phyloP scores from a whole-genome alignment of 2,329 filamentous ascomycete genomes.

The Pezizomycotina sp. region DNA sequence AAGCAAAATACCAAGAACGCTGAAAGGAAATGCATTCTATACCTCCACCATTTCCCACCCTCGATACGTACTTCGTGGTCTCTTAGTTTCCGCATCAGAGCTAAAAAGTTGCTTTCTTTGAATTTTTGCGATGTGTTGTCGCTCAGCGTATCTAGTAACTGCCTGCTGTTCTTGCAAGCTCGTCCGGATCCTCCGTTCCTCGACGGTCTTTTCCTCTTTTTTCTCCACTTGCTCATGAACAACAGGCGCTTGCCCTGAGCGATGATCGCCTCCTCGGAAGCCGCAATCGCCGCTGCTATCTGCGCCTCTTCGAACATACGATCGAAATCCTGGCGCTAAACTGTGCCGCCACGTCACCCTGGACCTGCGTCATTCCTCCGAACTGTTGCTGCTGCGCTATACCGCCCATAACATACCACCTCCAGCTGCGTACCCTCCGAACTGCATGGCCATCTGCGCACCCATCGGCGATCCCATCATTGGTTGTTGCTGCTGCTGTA shows the following conservation, averaged over 20 bases:
- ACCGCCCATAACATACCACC: too few species aligned
- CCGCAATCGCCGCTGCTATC: neutral
- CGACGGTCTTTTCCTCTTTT: constrained; percentile 27
- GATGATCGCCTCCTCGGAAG: neutral
- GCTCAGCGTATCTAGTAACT: constrained; percentile 51
- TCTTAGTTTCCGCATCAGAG: constrained; percentile 58
- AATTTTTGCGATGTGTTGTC: constrained; percentile 59
- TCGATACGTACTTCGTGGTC: constrained; percentile 56
- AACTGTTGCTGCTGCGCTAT: constrained; percentile 54
- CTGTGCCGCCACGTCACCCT: too few species aligned
- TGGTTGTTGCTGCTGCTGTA: constrained; percentile 27
- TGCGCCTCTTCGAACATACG: constrained; percentile 17
- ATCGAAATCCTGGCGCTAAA: too few species aligned
- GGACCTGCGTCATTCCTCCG: constrained; percentile 26
- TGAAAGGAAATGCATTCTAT: constrained; percentile 3
- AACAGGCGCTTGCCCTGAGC: constrained; percentile 19
- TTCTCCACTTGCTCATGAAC: constrained; percentile 20
- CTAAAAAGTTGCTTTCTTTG: constrained; percentile 58
- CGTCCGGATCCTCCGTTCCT: constrained; percentile 40
- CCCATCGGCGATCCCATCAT: too few species aligned
- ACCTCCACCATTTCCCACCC: constrained; percentile 48
- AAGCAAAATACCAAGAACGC: too few species aligned
- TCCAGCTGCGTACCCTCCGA: too few species aligned
- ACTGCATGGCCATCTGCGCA: too few species aligned
- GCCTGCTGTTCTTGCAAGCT: constrained; percentile 55